Evolutionary conservation across 1,284 basidiomycete genomes (phyloP), one percentile per base, ranked within the genome.

Genomic region (Heimioporus retisporus): DNA sequence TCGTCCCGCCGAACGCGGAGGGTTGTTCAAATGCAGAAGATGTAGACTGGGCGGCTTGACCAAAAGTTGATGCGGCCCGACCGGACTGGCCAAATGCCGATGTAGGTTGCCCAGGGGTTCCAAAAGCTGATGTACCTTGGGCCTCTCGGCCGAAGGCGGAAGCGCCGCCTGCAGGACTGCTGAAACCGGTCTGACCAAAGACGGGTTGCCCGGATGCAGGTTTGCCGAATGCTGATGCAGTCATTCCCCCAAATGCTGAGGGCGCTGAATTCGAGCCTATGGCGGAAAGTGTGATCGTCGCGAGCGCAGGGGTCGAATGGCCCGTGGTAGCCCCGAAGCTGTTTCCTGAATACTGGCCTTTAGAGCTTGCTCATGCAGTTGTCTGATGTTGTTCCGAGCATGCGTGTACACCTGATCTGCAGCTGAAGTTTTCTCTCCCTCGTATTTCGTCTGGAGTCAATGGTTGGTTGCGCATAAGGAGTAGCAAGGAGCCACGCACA

Each of bases 381-480:
- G 82, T 61, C 76, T 75, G 6, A 85, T 68, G 68, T 90, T 89
- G 23, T 75, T 77, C 21, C 84, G 81, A 3, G 86, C 89, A 62
- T 85, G 87, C 73, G 84, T 66, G 62, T 79, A 81, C 23, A 73
- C 67, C 58, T 80, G 75, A 23, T 86, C 80, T 6, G 86, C 83
- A 25, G 77, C 75, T 19, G 79, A 68, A 40, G 80, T 83, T 65
- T 79, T 84, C 71, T 74, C 85, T 53, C 76, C 77, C 75, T 94
- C 92, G 69, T 90, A 91, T 71, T 83, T 83, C 58, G 84, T 72
- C 88, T 90, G 64, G n/a, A n/a, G 31, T 53, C 18, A 43, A n/a
- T 55, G 5, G 15, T 68, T 42, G 65, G 67, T 48, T 40, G 18
- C 55, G 43, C 15, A 28, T 63, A 35, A 44, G 51, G 42, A 44